A percentile compares a stretch with the other conserved stretches of the same genome.
Conservation (phyloP, 495 filamentous ascomycete genomes). For the Talaromyces thailandensis region DNA sequence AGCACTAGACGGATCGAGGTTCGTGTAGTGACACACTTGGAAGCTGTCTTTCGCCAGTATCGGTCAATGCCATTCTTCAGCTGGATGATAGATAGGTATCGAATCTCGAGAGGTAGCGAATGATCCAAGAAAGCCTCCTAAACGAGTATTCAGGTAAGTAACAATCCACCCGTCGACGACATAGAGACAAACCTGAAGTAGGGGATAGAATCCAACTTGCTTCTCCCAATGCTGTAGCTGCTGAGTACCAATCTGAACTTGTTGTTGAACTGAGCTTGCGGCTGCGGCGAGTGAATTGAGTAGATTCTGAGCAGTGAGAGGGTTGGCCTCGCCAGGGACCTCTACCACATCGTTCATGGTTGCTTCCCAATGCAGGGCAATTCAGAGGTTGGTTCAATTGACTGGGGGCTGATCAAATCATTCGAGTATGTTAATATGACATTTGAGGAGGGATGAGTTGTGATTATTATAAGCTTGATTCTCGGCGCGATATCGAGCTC, state of each 20-base stretch:
- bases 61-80: constrained; percentile 94
- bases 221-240: constrained; percentile 85
- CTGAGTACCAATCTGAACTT: constrained; percentile 68
- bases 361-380: background rate
- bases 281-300: constrained; percentile 63
- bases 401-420: background rate
- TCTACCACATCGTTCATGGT: constrained; percentile 40
- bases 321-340: constrained; percentile 50
- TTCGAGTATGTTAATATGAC: background rate
- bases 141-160: background rate
- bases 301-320: constrained; percentile 58
- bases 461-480: background rate
- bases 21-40: constrained; percentile 36
- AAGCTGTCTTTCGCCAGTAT: constrained; percentile 74
- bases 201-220: constrained; percentile 61
- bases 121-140: constrained; percentile 74
- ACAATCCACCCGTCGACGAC: background rate
- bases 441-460: background rate
- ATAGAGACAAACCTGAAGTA: constrained; percentile 53
- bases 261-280: constrained; percentile 60
- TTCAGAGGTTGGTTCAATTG: background rate
- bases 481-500: background rate
- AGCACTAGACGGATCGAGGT: constrained; percentile 8
- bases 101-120: constrained; percentile 59
- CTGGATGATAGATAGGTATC: constrained; percentile 86